Conservation (phyloP, 2,329 filamentous ascomycete species). For the Gaeumannomyces tritici region DNA sequence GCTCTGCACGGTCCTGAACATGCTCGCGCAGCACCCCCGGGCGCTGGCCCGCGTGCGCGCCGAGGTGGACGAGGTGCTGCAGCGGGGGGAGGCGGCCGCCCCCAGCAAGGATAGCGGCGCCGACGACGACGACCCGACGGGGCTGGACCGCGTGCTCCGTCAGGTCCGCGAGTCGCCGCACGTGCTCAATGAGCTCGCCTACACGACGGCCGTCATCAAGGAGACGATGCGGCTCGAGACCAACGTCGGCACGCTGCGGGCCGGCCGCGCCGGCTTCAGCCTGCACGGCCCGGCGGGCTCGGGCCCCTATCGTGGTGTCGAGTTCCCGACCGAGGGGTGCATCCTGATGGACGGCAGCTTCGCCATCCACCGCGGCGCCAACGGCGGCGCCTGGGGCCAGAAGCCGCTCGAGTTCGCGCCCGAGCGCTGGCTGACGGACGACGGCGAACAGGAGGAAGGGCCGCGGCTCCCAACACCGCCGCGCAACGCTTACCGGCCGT, state of each 20-base stretch:
- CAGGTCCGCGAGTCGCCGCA: conserved; percentile 1
- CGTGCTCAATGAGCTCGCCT: conserved; percentile 1
- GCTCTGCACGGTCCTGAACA: background rate
- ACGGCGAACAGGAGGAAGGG: conserved; percentile 17
- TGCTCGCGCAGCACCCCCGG: background rate
- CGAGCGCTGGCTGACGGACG: conserved; percentile 2
- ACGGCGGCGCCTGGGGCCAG: background rate
- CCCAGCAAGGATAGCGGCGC: background rate
- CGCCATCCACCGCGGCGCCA: conserved; percentile 1
- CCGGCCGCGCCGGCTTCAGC: conserved; percentile 2
- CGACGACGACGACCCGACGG: conserved; percentile 14
- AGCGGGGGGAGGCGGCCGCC: background rate
- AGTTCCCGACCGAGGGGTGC: conserved; percentile 1
- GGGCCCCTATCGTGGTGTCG: background rate
- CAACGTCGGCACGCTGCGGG: conserved; percentile 3
- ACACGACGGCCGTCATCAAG: conserved; percentile 4
- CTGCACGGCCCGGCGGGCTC: background rate
- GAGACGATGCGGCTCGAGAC: conserved; percentile 3
- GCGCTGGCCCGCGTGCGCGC: background rate
- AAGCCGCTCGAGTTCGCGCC: conserved; percentile 1
- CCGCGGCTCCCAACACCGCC: conserved; percentile 16
- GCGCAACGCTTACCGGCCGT: conserved; percentile 42
- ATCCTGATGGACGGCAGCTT: conserved; percentile 3
- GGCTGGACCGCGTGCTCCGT: background rate
- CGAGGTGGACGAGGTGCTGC: conserved; percentile 2